Base-by-base conservation (phyloP, 2,329 filamentous ascomycete species). In the Cytospora mali region DNA sequence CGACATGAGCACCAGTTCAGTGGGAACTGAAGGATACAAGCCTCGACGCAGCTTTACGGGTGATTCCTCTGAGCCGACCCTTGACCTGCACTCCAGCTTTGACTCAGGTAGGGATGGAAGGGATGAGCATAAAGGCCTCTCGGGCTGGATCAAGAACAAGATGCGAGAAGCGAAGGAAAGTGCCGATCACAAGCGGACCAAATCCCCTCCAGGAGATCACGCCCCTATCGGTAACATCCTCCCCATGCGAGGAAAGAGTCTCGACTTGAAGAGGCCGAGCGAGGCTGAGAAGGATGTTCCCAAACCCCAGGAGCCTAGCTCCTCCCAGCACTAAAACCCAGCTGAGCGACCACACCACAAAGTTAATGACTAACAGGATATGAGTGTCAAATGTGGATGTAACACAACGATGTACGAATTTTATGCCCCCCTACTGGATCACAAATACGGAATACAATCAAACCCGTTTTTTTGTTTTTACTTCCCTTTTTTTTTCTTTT, bases 1-100 rank as follows among this genome's bases (percentile, higher is more conserved):
- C 1, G 86, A 88, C 68, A 79, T 82, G 64, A 92, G 89, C 72
- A 86, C 82, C 25, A 88, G 85, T 50, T 91, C 89, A 0, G 78
- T 92, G 54, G 86, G 86, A 21, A 92, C 88, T 70, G 83, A 81
- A 14, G 75, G 75, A n/a, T 76, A 79, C 63, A 79, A 75, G 66
- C 76, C 75, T 7, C 77, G 77, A 23, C 82, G 80, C 71, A 84
- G 79, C 65, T 78, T 80, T 71, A 80, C 79, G 2, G 81, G 80
- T 3, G 83, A 85, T 18, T 80, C 79, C 35, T 79, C 79, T 6
- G 83, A 86, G 52, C 76, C 77, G 9, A 71, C 75, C 4, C 66
- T 76, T 39, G 81, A 84, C 42, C 75, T 70, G 18, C 76, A 76
- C 21, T 71, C 70, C 6, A 73, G 69, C 35, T 71, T 75, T 25